Evolutionary conservation across 2,329 filamentous ascomycete species (phyloP), one percentile per base, ranked within the genome.

Genomic region (Cytospora piceicola): DNA sequence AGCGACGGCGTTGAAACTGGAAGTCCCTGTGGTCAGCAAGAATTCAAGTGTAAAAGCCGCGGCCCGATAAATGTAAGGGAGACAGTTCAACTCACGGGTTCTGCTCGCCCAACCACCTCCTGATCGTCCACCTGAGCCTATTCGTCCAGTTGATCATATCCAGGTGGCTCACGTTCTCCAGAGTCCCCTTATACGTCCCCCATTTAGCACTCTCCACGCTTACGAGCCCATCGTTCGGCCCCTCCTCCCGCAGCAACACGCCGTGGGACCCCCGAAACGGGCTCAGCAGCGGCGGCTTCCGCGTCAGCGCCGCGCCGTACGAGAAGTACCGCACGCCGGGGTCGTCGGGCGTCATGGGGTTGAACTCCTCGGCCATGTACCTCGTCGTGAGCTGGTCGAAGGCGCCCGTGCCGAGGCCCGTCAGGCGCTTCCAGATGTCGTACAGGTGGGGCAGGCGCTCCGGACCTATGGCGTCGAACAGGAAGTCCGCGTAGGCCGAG

Each of bases 101-200:
- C 70, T 80, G 78, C 67, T 82, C 79, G 1, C 87, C 87, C 74
- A 82, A 78, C 77, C 79, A 79, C 64, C 76, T 79, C 80, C 89
- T 77, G 52, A 85, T 71, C 51, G 81, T 81, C 81, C 83, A 89
- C 58, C 80, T 78, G 42, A 89, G 68, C 67, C 84, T 77, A 68
- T 90, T 90, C 39, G 83, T 86, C 88, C 88, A 90, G 74, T 90
- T 90, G 69, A 90, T 90, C 61, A 90, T 74, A 70, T 89, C 87
- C 30, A 90, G 75, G 71, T 90, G 88, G 70, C 83, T 88, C 8
- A 89, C 86, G 1, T 80, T 82, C 5, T 88, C 75, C 64, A 90
- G 73, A 1, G 88, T 90, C 4, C 88, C 88, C 71, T 87, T 84
- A 73, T 90, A 90, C 12, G 79, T 79, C 8, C 88, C 88, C 86